These are phyloP conservation scores for Rhodotorula graminis DNA, from an alignment of 768 basidiomycete genomes.

Conservation along the genomic window DNA sequence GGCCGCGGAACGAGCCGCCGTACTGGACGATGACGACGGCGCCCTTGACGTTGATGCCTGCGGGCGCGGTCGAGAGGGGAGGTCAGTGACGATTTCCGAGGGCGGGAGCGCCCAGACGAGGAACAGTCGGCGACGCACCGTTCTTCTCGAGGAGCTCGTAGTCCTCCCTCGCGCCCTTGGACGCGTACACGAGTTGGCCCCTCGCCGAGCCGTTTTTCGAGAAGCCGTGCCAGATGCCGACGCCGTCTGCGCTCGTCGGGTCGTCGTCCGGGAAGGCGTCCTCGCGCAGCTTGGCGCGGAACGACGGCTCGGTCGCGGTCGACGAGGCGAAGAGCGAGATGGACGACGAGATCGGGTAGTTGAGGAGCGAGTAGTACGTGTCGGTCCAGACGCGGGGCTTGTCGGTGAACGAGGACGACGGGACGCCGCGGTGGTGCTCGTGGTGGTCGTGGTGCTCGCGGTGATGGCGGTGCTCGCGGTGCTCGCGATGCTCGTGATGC, in stretches of 20 bases:
- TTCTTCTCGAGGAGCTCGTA: slow-evolving; percentile 61
- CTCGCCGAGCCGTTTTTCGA: slow-evolving; percentile 69
- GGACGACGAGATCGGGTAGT: slow-evolving; percentile 23
- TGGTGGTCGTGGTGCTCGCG: slow-evolving; percentile 42
- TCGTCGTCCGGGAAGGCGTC: slow-evolving; percentile 64
- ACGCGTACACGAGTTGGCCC: slow-evolving; percentile 55
- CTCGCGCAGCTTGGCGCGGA: slow-evolving; percentile 65
- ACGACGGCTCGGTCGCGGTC: neutral
- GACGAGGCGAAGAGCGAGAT: slow-evolving; percentile 2
- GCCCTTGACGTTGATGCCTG: slow-evolving; percentile 68
- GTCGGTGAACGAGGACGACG: slow-evolving; percentile 39
- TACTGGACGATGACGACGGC: slow-evolving; percentile 74
- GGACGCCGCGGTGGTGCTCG: slow-evolving; percentile 57
- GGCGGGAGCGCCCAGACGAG: no score
- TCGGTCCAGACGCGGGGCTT: slow-evolving; percentile 68
- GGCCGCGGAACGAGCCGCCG: slow-evolving; percentile 66
- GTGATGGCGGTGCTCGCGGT: no score
- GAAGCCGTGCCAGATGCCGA: slow-evolving; percentile 82
- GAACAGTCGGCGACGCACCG: slow-evolving; percentile 45
- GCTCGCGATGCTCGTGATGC: no score
- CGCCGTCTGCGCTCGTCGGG: slow-evolving; percentile 63
- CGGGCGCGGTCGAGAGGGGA: neutral
- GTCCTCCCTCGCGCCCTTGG: slow-evolving; percentile 72
- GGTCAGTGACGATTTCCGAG: no score
- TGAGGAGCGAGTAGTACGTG: slow-evolving; percentile 68